Evolutionary conservation across 2,329 filamentous ascomycete genomes (phyloP), one percentile per base, ranked within the genome.

Genomic region (Phyllosticta citriasiana): DNA sequence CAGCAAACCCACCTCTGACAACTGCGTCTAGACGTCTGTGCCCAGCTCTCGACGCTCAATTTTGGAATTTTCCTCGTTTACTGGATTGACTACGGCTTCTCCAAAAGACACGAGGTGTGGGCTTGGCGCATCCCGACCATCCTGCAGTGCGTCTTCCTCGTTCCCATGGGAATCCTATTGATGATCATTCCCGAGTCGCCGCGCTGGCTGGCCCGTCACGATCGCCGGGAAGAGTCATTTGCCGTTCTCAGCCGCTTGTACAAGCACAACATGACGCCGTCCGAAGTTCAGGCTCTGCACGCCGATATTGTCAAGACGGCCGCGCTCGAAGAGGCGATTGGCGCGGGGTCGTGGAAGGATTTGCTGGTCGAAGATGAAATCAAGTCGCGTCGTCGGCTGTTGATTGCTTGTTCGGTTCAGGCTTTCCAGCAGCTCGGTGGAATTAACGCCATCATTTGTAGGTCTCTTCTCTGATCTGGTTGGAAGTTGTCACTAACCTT

Each of bases 31-130:
- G 59, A 74, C 63, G 78, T 79, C 58, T 79, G 78, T 62, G 76
- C 76, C 16, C 78, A 80, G 62, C 67, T 80, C 3, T 77, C 77
- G 0, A 79, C 77, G 0, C 72, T 80, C 19, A 80, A 79, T 63
- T 74, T 79, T 16, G 78, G 75, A 1, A 77, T 78, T 57, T 73
- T 76, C 57, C 65, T 79, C 27, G 73, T 75, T 1, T 79, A 79
- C 63, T 79, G 78, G 76, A 74, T 79, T 61, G 75, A 79, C 57
- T 78, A 78, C 53, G 77, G 67, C 12, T 72, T 79, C 53, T 73
- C 71, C 1, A 47, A 47, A 14, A 68, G 66, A 0, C 67, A 70
- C 1, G 26, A 60, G 0, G 62, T 65, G 0, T 76, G 72, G 57
- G 70, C 74, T 5, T 79, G 77, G 77, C 66, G 77, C 2, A 63